phyloP scores from a whole-genome alignment of 2,329 filamentous ascomycete genomes.

The Daldinia eschscholtzii region DNA sequence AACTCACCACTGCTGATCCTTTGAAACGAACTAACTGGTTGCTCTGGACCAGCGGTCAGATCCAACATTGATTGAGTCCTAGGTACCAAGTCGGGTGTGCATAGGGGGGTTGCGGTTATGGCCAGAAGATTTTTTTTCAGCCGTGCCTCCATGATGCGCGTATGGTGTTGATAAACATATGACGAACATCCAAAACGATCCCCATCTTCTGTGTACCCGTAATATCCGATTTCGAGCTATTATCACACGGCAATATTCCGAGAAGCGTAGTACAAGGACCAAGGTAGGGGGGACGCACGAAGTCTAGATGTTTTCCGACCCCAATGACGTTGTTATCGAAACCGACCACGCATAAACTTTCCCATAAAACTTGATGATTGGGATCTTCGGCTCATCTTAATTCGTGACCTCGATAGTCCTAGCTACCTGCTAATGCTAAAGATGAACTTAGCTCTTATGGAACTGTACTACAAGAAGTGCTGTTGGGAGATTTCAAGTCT shows the following conservation, averaged over 20 bases:
- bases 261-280: constrained; percentile 21
- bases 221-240: neutral
- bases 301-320: neutral
- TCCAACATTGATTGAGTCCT: neutral
- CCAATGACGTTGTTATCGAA: neutral
- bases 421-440: neutral
- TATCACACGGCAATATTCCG: constrained; percentile 8
- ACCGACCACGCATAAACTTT: neutral
- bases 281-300: neutral
- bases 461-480: neutral
- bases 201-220: neutral
- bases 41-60: neutral
- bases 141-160: neutral
- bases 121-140: neutral
- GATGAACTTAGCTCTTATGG: neutral
- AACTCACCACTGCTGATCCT: neutral
- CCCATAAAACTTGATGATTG: neutral
- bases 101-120: neutral
- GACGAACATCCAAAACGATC: neutral
- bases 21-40: neutral
- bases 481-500: neutral
- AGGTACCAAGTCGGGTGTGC: neutral
- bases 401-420: neutral
- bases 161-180: neutral
- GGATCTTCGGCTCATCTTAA: neutral